Evolutionary conservation across 2,329 filamentous ascomycete species (phyloP), one percentile per base, ranked within the genome.

Genomic region (Aschersonia sp.): DNA sequence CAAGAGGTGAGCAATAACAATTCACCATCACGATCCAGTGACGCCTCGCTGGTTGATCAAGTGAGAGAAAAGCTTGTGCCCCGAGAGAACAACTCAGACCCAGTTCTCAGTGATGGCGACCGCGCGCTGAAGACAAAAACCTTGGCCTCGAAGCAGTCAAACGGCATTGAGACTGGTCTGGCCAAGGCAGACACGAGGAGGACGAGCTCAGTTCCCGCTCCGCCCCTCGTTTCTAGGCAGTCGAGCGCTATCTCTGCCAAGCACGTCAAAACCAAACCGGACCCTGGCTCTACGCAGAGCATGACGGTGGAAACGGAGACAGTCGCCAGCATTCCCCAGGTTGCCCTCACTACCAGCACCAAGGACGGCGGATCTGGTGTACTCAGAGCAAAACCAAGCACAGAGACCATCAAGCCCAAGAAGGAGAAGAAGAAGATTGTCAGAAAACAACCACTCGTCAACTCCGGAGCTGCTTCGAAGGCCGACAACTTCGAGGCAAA

Each of bases 301-400:
- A 95, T 98, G 88, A 97, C 87, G 8, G 90, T 97, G 11, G 92
- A 98, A 68, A 95, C 92, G 0, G 92, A 98, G 65, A 94, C 89
- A 1, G 92, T 98, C 39, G 84, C 80, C 42, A 94, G 89, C 4
- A 84, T 95, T 47, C 87, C 89, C 9, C 89, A 94, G 59, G 77
- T 89, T 31, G 79, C 83, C 8, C 71, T 95, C 31, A 81, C 83
- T 6, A 67, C 73, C 35, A 77, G 77, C 39, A 72, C 74, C n/a
- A 79, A 80, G 22, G 77, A 78, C 49, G 81, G 84, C 42, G 65
- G 69, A 31, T 79, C 73, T 56, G 81, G 84, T 42, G 94, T 84
- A 53, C 69, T 98, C 43, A 83, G 87, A 56, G 76, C 87, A 49
- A 94, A 94, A 62, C 81, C 84, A 6, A 97, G 90, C 64, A 85